Evolutionary conservation across 1,284 basidiomycete species (phyloP).

Genomic region (Termitomyces sp.): DNA sequence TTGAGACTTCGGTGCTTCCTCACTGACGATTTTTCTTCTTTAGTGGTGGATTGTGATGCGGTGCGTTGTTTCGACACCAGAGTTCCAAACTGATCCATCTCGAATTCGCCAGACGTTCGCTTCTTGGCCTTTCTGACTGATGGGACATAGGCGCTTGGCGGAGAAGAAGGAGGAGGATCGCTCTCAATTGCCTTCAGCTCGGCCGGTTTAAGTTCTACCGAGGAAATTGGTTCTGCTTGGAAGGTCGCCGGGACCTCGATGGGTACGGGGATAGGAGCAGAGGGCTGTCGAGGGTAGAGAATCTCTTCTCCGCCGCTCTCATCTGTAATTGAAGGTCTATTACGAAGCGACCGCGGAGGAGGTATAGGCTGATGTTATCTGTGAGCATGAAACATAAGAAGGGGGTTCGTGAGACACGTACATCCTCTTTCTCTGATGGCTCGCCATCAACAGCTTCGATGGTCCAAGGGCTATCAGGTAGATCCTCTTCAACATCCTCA

Average conservation of each 20-base stretch:
- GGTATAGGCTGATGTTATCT: constrained; percentile 27
- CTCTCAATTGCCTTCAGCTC: constrained; percentile 8
- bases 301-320: constrained; percentile 83
- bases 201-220: background rate
- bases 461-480: constrained; percentile 78
- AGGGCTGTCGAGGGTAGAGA: constrained; percentile 66
- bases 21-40: constrained; percentile 46
- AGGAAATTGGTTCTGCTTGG: constrained; percentile 1
- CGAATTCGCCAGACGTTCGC: constrained; percentile 78
- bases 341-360: constrained; percentile 45
- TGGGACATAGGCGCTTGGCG: constrained; percentile 59
- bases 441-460: constrained; percentile 82
- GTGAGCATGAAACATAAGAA: constrained; percentile 4
- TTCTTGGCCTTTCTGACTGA: constrained; percentile 60
- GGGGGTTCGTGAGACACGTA: constrained; percentile 29
- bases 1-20: constrained; percentile 74
- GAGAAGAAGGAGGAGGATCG: constrained; percentile 34
- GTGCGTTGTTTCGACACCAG: constrained; percentile 53
- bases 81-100: constrained; percentile 63
- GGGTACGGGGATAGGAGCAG: constrained; percentile 32
- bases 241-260: constrained; percentile 18
- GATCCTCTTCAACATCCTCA: constrained; percentile 37
- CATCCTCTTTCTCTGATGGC: constrained; percentile 62
- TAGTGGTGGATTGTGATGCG: constrained; percentile 32
- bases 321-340: constrained; percentile 60